Evolutionary conservation across 1,139 yeast species (phyloP), one percentile per base, ranked within the genome.

Genomic region (Torulaspora pretoriensis): DNA sequence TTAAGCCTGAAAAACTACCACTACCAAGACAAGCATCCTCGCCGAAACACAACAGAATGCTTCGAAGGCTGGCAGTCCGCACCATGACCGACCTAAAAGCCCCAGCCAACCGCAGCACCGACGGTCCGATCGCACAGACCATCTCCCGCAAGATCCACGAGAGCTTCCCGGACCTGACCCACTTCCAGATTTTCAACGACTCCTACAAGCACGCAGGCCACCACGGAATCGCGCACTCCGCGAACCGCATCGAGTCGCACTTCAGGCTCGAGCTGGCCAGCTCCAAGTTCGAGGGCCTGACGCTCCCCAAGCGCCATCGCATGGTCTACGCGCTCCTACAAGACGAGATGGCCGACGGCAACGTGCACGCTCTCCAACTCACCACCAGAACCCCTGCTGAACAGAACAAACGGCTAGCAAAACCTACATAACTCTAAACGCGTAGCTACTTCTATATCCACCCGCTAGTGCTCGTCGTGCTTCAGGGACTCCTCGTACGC

Each of bases 171-270:
- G 64, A 72, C 7, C 87, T 92, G 0, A 51, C 70, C 1, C 67
- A 61, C 45, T 69, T 87, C 35, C 76, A 75, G 42, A 71, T 88
- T 19, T 72, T 71, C 50, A 92, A 92, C 63, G 97, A 92, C 65
- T 87, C 96, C 2, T 80, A 80, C 64, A 84, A 85, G 63, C 98
- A 92, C 65, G 78, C 90, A 2, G 94, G 88, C 56, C 98, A 92
- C 64, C 83, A 81, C 45, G 92, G 95, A 1, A 77, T 88, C 72
- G 74, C 81, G 48, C 87, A 83, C 4, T 88, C 90, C 8, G 55
- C 72, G 2, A 88, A 88, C 65, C 72, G 70, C n/a, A 74, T 77
- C 1, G 98, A 92, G 65, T 84, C 96, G 1, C 98, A 92, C 63
- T 89, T 92, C 65, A 68, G 80, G 48, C 62, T 83, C 31, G 83